phyloP scores from a whole-genome alignment of 768 basidiomycete species.

The Boletus rubropictus region DNA sequence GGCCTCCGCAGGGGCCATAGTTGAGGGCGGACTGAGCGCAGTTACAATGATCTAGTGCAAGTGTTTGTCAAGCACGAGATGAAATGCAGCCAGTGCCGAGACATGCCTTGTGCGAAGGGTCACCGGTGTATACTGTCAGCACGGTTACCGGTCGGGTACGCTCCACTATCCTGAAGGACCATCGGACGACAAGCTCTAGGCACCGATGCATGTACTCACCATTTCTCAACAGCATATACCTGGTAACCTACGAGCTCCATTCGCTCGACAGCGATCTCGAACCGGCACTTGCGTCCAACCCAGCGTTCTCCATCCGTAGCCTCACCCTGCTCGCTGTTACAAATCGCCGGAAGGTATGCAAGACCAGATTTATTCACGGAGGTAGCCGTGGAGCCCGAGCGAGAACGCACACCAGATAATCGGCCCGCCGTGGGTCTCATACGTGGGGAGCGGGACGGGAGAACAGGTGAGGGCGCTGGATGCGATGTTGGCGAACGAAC shows the following conservation, averaged over 20 bases:
- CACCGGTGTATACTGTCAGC: conserved; percentile 73
- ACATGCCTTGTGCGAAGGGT: conserved; percentile 58
- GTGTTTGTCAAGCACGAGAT: conserved; percentile 9
- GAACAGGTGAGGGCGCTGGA: conserved; percentile 4
- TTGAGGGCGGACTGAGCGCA: conserved; percentile 43
- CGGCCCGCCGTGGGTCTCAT: conserved; percentile 21
- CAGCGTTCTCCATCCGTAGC: conserved; percentile 32
- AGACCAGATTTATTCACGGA: conserved; percentile 14
- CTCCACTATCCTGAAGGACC: conserved; percentile 53
- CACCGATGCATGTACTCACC: conserved; percentile 40
- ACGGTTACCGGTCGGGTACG: conserved; percentile 54
- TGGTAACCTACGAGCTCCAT: conserved; percentile 57
- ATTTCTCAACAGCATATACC: conserved; percentile 84
- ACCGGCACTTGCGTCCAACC: conserved; percentile 42
- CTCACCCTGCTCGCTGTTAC: conserved; percentile 12
- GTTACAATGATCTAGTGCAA: conserved; percentile 52
- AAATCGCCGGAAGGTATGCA: conserved; percentile 1
- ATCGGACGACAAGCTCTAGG: background rate
- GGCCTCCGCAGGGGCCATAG: conserved; percentile 40
- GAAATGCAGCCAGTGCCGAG: background rate
- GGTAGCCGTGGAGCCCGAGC: conserved; percentile 28
- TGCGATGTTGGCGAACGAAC: conserved; percentile 23
- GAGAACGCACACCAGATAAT: conserved; percentile 29
- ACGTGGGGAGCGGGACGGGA: conserved; percentile 22
- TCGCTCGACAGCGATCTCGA: conserved; percentile 44